Percentiles rank a stretch among this genome's conserved stretches.
Conservation (phyloP, 1,139 yeast species). For the Chernovozyma sophiae-reginae region DNA sequence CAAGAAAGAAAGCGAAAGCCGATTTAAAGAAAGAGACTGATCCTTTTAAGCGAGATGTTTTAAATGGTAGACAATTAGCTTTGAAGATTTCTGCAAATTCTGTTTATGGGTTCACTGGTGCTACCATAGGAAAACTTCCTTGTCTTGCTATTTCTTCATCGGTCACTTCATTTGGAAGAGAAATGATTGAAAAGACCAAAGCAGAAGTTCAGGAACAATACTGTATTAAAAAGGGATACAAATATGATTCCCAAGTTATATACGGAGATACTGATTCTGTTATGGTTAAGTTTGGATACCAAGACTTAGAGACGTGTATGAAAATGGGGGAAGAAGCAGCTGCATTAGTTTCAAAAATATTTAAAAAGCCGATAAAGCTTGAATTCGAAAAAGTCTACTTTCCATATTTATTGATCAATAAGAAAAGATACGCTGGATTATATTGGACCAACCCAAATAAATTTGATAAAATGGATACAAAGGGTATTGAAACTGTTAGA, state of each 20-base stretch:
- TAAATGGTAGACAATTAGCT: constrained; percentile 96
- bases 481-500: constrained; percentile 97
- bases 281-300: constrained; percentile 93
- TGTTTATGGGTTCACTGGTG: constrained; percentile 98
- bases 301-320: constrained; percentile 85
- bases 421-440: constrained; percentile 94
- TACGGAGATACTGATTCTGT: constrained; percentile 99
- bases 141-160: constrained; percentile 96
- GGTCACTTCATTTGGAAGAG: constrained; percentile 93
- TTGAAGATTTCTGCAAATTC: constrained; percentile 96
- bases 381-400: constrained; percentile 97
- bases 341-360: constrained; percentile 70
- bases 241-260: constrained; percentile 82
- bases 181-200: constrained; percentile 92
- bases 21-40: constrained; percentile 92
- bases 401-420: constrained; percentile 90
- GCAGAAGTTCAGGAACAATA: constrained; percentile 78
- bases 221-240: constrained; percentile 73
- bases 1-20: constrained; percentile 88
- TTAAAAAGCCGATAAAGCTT: constrained; percentile 82
- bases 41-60: constrained; percentile 87
- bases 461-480: constrained; percentile 95
- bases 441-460: constrained; percentile 92
- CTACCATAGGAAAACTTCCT: constrained; percentile 94
- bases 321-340: constrained; percentile 93